Percentiles rank a stretch among this genome's conserved stretches.
These are phyloP conservation scores for Flaveria ramosissima DNA, from an alignment of 129 eudicot species.

Conservation along the genomic window DNA sequence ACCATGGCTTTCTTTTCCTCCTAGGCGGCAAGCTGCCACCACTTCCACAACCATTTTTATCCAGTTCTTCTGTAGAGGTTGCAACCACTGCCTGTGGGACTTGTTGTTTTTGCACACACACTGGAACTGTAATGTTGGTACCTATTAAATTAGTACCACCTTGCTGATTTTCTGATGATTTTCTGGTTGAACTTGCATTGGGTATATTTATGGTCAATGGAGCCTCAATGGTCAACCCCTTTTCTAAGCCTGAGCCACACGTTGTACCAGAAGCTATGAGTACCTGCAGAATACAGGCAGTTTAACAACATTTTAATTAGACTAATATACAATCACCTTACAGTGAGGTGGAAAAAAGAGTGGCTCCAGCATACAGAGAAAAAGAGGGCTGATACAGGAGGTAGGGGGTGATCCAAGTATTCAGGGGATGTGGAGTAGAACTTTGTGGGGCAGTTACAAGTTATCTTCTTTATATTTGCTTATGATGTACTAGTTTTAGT, in stretches of 20 bases:
- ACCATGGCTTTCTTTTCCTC: constrained; percentile 73
- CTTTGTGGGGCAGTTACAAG: no score
- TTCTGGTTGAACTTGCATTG: constrained; percentile 40
- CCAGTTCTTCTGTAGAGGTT: constrained; percentile 50
- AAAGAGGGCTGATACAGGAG: no score
- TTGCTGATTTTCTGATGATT: constrained; percentile 50
- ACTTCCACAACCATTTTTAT: constrained; percentile 41
- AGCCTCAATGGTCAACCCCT: constrained; percentile 73
- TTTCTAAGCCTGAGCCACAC: constrained; percentile 50
- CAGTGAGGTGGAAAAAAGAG: not conserved
- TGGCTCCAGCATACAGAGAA: not conserved
- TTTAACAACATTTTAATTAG: not conserved
- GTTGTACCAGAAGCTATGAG: constrained; percentile 65
- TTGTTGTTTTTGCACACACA: constrained; percentile 64
- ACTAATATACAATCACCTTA: not conserved
- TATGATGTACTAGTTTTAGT: no score
- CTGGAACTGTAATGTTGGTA: constrained; percentile 69
- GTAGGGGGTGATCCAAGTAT: no score
- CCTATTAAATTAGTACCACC: constrained; percentile 41
- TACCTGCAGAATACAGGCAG: constrained; percentile 50
- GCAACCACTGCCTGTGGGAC: constrained; percentile 44
- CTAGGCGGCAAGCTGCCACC: constrained; percentile 54
- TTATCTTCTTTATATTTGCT: no score
- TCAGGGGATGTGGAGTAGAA: no score
- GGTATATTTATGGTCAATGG: constrained; percentile 86